Base-by-base conservation (phyloP, 208 protist species). In the Trypanosoma melophagium region DNA sequence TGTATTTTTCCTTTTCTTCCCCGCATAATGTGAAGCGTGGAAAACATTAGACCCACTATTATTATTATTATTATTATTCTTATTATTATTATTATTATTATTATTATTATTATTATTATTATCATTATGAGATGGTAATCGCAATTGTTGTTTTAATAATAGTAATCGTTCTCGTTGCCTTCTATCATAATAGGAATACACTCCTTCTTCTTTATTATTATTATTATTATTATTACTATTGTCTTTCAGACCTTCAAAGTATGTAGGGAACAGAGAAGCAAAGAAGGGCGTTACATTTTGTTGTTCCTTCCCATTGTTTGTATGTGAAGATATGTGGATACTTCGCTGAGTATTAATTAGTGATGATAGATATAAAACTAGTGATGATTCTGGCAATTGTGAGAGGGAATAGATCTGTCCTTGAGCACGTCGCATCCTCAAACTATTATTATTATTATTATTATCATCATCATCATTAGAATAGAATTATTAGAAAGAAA, bases 251-350 rank as follows among this genome's bases (percentile, higher is more conserved):
- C 3, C 9, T 47, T 47, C 16, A 51, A 68, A 74, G 9, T 63
- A 24, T 1, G 22, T 42, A 9, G 69, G 60, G 50, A 68, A 74
- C 10, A 74, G 60, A 22, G 53, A 38, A 22, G 69, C 60, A 50
- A 74, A 74, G 40, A 74, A 74, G 1, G 54, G 60, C 7, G 69
- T 74, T 35, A 74, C 69, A 41, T 49, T 19, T 54, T 38, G 5
- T 55, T 55, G 2, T 55, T 55, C 17, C 24, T 55, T 31, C 12
- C 19, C 24, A 35, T 35, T 35, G 5, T 35, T 35, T 35, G 28
- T 35, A 7, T 35, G 28, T 5, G 3, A 5, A 7, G 28, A 7
- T 1, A 5, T 35, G 5, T 5, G 1, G 5, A 35, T 35, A 35
- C 38, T 5, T 47, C 40, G 31, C 21, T 35, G 41, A 13, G 59